phyloP scores from a whole-genome alignment of 768 basidiomycete species.

The Leccinum imitatum region DNA sequence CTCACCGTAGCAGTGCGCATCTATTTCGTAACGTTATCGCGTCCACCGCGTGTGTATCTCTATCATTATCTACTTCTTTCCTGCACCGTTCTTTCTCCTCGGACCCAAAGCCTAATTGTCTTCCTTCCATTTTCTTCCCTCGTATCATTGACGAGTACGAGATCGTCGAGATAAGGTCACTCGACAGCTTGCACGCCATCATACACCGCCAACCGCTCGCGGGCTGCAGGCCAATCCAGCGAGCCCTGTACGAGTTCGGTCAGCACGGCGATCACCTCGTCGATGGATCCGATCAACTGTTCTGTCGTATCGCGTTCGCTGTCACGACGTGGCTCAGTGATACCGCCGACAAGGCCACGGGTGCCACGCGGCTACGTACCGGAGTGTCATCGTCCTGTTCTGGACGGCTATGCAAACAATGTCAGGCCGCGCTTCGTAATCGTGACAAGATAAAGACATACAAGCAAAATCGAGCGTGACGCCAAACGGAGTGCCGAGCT shows the following conservation, averaged over 20 bases:
- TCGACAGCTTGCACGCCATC: constrained; percentile 88
- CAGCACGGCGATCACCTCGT: constrained; percentile 83
- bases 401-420: constrained; percentile 60
- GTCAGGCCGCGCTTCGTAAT: neutral
- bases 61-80: neutral
- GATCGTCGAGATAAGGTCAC: constrained; percentile 10
- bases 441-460: constrained; percentile 20
- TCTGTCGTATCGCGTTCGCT: constrained; percentile 95
- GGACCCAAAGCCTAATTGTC: constrained; percentile 13
- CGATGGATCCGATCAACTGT: constrained; percentile 87
- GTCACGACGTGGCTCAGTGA: constrained; percentile 6
- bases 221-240: constrained; percentile 78
- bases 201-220: constrained; percentile 68
- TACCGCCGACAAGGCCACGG: neutral
- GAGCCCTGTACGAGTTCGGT: constrained; percentile 73
- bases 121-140: neutral
- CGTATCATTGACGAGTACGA: neutral
- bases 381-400: constrained; percentile 91
- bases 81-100: constrained; percentile 12
- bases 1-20: neutral
- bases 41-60: neutral
- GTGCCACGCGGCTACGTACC: constrained; percentile 49
- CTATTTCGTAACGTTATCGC: neutral
- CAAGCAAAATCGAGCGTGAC: constrained; percentile 95
- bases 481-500: constrained; percentile 96